Percentiles rank a stretch among this genome's conserved stretches.
Conservation (phyloP, 2,329 filamentous ascomycete species). For the Nemania diffusa region DNA sequence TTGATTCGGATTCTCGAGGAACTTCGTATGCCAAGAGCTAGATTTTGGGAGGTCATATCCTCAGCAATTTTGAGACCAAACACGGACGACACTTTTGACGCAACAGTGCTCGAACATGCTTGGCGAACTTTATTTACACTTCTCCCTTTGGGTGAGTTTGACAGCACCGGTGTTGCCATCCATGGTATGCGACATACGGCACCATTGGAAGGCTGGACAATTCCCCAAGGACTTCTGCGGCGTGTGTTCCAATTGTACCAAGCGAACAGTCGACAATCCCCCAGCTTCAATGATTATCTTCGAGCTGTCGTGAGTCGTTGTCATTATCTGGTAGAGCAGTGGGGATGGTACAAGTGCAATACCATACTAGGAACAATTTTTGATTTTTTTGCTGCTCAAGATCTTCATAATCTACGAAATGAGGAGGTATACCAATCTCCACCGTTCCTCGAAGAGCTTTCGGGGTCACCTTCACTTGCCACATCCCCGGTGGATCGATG, state of each 20-base stretch:
- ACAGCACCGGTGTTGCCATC: constrained; percentile 62
- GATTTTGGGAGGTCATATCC: constrained; percentile 71
- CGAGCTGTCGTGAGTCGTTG: constrained; percentile 69
- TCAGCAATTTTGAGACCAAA: constrained; percentile 53
- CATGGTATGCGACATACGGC: constrained; percentile 51
- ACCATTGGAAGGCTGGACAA: constrained; percentile 67
- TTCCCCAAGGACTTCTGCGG: constrained; percentile 67
- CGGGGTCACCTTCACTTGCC: constrained; percentile 56
- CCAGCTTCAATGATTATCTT: constrained; percentile 74
- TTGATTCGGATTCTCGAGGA: constrained; percentile 64
- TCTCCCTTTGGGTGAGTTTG: constrained; percentile 70
- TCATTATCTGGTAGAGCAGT: constrained; percentile 70
- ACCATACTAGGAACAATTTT: constrained; percentile 70
- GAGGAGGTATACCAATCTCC: constrained; percentile 72
- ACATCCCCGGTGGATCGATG: constrained; percentile 68
- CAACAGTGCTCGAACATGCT: constrained; percentile 61
- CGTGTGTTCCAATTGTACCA: constrained; percentile 69
- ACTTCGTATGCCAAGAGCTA: constrained; percentile 60
- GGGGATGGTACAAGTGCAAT: constrained; percentile 71
- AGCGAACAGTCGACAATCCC: constrained; percentile 63
- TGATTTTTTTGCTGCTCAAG: constrained; percentile 73
- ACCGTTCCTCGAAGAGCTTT: constrained; percentile 68
- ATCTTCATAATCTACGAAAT: constrained; percentile 70
- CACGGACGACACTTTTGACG: constrained; percentile 54
- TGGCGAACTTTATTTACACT: constrained; percentile 71